Evolutionary conservation across 257 asterid genomes (phyloP), one percentile per base, ranked within the genome.

Genomic region (Ilex asprella): DNA sequence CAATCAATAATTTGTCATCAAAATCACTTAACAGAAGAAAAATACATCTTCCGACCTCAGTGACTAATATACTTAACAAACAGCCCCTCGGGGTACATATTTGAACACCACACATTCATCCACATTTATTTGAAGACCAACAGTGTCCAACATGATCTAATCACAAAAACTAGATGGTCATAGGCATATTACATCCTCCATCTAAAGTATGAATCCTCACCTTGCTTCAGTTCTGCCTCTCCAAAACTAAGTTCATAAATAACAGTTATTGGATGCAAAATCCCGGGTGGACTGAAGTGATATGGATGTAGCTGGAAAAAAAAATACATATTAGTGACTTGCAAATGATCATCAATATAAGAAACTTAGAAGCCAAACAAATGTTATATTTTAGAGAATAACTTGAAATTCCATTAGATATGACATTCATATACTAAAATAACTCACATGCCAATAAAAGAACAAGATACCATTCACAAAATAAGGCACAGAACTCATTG

Each of bases 181-280:
- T n/a, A 32, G 47, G 14, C 59, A 64, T 51, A 32, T 39, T 55
- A 31, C 15, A 13, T 30, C 31, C 27, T 54, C 12, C 6, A 32
- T 49, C 54, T 35, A 68, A 62, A 69, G 62, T 56, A 44, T 58
- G 61, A 60, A 5, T 52, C 54, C 49, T 56, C 78, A 93, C 97
- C 97, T 93, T 93, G 99, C 83, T 87, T 78, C 81, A 84, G 76
- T 78, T 89, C 96, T 69, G 87, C 79, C 83, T 93, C 99, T 75
- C 97, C 96, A 30, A 89, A 89, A 76, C 88, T 83, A 70, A 83
- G 94, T 68, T 89, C 99, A 75, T 89, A 93, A 27, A 79, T 50
- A 65, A 78, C 85, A 49, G 95, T 85, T 69, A 89, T 64, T 30
- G 97, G 97, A 76, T 87, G 97, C 58, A 79, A 69, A 71, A 86